Evolutionary conservation across 371 early-diverging fungal genomes (phyloP).

Genomic region (Syncephalastrum sp.): DNA sequence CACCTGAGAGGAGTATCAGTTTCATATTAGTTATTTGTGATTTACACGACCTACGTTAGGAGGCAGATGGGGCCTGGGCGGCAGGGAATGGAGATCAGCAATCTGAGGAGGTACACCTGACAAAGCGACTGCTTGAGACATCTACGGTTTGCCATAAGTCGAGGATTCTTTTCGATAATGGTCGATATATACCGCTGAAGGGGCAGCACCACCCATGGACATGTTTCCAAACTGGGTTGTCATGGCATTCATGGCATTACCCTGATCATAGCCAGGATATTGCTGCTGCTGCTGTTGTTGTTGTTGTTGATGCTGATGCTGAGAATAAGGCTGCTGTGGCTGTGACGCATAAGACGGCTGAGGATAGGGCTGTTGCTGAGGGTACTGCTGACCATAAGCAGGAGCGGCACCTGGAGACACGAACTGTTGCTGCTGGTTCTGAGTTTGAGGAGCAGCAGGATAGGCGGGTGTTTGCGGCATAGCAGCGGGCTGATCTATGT

Average conservation of each 20-base stretch:
- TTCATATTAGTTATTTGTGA: background rate
- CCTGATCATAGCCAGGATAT: constrained; percentile 26
- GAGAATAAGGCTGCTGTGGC: constrained; percentile 20
- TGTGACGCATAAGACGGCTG: too few relatives aligned
- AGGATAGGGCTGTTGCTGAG: background rate
- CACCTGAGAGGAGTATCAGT: constrained; percentile 34
- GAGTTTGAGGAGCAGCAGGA: constrained; percentile 12
- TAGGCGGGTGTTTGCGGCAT: constrained; percentile 15
- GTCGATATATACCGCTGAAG: constrained; percentile 8
- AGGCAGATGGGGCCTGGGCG: constrained; percentile 59
- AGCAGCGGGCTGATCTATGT: constrained; percentile 30
- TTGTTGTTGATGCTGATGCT: constrained; percentile 20
- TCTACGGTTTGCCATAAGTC: constrained; percentile 9
- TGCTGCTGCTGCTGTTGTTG: constrained; percentile 26
- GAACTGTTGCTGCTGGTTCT: constrained; percentile 19
- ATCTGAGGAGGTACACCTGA: constrained; percentile 61
- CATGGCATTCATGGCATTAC: constrained; percentile 27
- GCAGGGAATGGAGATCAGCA: constrained; percentile 50
- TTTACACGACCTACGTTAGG: constrained; percentile 42
- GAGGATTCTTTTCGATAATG: background rate
- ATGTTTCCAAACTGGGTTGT: constrained; percentile 48
- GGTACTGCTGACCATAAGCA: constrained; percentile 24
- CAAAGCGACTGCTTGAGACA: constrained; percentile 40
- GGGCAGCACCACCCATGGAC: constrained; percentile 24
- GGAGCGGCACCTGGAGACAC: constrained; percentile 20